A percentile compares a stretch with the other conserved stretches of the same genome.
phyloP scores from a whole-genome alignment of 2,329 filamentous ascomycete genomes.

The Penicillium sp. region DNA sequence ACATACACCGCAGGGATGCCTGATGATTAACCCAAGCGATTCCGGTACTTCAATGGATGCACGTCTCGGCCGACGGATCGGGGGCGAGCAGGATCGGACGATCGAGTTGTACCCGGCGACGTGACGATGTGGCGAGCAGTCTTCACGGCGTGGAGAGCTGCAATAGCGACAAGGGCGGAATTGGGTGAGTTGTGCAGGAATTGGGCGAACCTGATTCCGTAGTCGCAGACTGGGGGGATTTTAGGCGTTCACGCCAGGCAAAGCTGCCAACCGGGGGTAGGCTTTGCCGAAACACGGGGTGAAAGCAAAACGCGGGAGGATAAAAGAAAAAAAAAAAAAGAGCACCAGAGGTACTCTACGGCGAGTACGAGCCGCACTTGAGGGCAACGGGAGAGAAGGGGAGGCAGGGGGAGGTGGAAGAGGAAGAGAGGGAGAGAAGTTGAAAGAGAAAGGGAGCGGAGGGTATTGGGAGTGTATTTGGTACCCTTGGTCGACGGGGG shows the following conservation, averaged over 20 bases:
- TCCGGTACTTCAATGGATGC: slow-evolving; percentile 10
- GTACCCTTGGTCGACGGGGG: slow-evolving; percentile 5
- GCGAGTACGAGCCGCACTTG: slow-evolving; percentile 33
- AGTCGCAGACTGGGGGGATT: neutral
- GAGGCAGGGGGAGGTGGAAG: slow-evolving; percentile 20
- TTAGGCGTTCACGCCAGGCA: slow-evolving; percentile 1
- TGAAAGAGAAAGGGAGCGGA: slow-evolving; percentile 23
- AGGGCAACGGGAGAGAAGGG: slow-evolving; percentile 21
- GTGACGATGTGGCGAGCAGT: neutral
- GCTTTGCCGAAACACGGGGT: slow-evolving; percentile 4
- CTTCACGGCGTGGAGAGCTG: neutral
- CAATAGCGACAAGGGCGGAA: slow-evolving; percentile 3
- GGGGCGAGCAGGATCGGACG: slow-evolving; percentile 5
- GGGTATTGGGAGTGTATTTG: slow-evolving; percentile 25
- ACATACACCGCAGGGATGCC: slow-evolving; percentile 9
- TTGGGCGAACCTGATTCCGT: slow-evolving; percentile 8
- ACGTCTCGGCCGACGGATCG: slow-evolving; percentile 8
- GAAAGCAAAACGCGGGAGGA: slow-evolving; percentile 11
- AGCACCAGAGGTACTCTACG: slow-evolving; percentile 24
- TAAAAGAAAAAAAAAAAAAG: slow-evolving; percentile 10
- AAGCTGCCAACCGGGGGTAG: slow-evolving; percentile 4
- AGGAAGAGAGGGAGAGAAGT: slow-evolving; percentile 18
- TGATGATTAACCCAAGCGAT: slow-evolving; percentile 5
- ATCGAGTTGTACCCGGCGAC: neutral
- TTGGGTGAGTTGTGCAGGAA: slow-evolving; percentile 10